A percentile compares a stretch with the other conserved stretches of the same genome.
phyloP scores from a whole-genome alignment of 1,284 basidiomycete species.

The Laetiporus sulphureus region DNA sequence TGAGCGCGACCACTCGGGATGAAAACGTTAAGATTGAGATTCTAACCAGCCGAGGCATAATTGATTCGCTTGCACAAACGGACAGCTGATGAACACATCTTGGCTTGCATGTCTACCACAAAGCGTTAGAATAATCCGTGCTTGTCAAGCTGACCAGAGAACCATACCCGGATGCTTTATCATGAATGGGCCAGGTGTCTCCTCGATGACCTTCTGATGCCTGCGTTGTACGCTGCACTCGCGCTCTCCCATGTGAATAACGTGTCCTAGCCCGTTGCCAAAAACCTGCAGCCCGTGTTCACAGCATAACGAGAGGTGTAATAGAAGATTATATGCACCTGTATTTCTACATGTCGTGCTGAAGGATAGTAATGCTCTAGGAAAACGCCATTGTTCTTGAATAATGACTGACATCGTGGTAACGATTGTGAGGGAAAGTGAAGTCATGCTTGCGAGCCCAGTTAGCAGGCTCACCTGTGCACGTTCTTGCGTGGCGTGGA shows the following conservation, averaged over 20 bases:
- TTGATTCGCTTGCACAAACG: constrained; percentile 42
- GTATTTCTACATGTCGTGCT: constrained; percentile 62
- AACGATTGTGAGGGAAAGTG: constrained; percentile 1
- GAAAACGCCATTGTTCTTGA: constrained; percentile 32
- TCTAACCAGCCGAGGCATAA: constrained; percentile 52
- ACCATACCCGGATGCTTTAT: constrained; percentile 29
- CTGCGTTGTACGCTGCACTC: constrained; percentile 68
- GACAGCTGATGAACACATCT: constrained; percentile 49
- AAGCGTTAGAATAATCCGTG: background rate
- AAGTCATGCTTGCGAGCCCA: constrained; percentile 8
- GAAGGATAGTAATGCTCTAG: constrained; percentile 54
- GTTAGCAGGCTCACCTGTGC: constrained; percentile 35
- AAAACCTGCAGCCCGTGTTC: constrained; percentile 51
- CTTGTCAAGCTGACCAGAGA: background rate
- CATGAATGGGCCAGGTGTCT: constrained; percentile 53
- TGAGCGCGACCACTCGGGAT: too few species aligned
- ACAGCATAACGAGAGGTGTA: too few species aligned
- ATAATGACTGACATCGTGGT: constrained; percentile 1
- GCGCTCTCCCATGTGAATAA: constrained; percentile 62
- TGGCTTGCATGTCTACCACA: constrained; percentile 32
- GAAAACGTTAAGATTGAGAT: too few species aligned
- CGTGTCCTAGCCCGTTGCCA: constrained; percentile 53
- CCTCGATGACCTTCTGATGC: constrained; percentile 74
- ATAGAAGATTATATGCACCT: too few species aligned
- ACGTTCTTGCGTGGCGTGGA: constrained; percentile 32